Base-by-base conservation (phyloP, 495 filamentous ascomycete genomes). In the Hyaloscypha bicolor region DNA sequence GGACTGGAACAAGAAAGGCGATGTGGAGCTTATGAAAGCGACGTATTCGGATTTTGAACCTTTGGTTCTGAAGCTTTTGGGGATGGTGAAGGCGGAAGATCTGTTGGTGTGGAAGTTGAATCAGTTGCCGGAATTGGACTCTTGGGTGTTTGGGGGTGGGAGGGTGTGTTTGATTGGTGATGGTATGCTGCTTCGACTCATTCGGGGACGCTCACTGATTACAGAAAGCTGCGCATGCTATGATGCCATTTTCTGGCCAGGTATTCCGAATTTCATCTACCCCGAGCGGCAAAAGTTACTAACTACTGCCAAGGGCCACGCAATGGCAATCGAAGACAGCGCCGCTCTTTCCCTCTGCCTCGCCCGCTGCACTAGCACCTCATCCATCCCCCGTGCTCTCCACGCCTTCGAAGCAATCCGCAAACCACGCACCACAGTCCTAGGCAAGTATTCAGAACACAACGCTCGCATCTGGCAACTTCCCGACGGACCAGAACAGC, bases 1-100 rank as follows among this genome's bases (percentile, higher is more conserved):
- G 22, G 53, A 56, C 53, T 56, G 53, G 53, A 56, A 22, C 53
- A 56, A 56, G 22, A 56, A 29, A 56, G 53, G 53, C 9, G 53
- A 56, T 29, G 8, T 16, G 14, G 21, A 56, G 22, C 21, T 56
- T 8, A 56, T 56, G 53, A 56, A 56, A 22, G n/a, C n/a, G n/a
- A 56, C 53, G 9, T 56, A 16, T 21, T 11, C 53, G 9, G 53
- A 56, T 21, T 56, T 56, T 29, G 53, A 11, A 22, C 53, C 53
- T 16, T 8, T 11, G 11, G 21, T 56, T 9, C 53, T 8, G 21
- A 56, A 22, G 14, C 21, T 56, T 8, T 11, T 56, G 11, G 22
- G 21, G 9, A 11, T 11, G 8, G 21, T 56, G 8, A 56, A 29
- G 14, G 14, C 53, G 8, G 53, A 56, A 9, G 53, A 56, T 11